phyloP scores from a whole-genome alignment of 805 yeast genomes.

The Sugiyamaella valdiviana region DNA sequence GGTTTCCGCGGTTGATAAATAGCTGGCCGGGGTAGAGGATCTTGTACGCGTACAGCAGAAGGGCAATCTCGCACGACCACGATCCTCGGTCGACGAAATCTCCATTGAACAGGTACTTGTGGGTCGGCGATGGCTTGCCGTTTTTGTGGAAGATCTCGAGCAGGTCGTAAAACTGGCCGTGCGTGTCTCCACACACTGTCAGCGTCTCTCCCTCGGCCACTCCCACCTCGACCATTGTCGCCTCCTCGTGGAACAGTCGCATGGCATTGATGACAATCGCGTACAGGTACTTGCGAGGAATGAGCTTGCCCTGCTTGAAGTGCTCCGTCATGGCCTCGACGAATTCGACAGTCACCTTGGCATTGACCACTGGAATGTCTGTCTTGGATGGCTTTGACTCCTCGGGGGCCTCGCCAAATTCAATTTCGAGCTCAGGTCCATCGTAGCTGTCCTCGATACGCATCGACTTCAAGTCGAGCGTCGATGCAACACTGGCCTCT shows the following conservation, averaged over 20 bases:
- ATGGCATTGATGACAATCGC: constrained; percentile 73
- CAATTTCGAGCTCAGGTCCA: constrained; percentile 51
- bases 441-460: constrained; percentile 48
- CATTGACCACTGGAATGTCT: constrained; percentile 13
- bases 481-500: constrained; percentile 42
- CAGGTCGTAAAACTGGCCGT: constrained; percentile 92
- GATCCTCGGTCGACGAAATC: constrained; percentile 98
- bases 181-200: constrained; percentile 95
- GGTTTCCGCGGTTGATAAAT: constrained; percentile 88
- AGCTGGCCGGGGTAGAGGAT: constrained; percentile 63
- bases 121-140: constrained; percentile 63
- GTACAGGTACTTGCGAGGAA: constrained; percentile 79
- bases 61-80: constrained; percentile 96
- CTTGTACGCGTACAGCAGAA: constrained; percentile 70
- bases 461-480: constrained; percentile 31
- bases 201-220: constrained; percentile 36
- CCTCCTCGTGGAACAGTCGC: constrained; percentile 56
- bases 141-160: constrained; percentile 67
- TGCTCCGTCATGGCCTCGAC: constrained; percentile 57
- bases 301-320: constrained; percentile 65
- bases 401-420: constrained; percentile 30
- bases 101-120: constrained; percentile 85
- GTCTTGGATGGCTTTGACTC: constrained; percentile 13
- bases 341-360: constrained; percentile 48
- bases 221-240: constrained; percentile 67